These are phyloP conservation scores for Trichoderma koningiopsis DNA, from an alignment of 2,329 filamentous ascomycete species.

Conservation along the genomic window DNA sequence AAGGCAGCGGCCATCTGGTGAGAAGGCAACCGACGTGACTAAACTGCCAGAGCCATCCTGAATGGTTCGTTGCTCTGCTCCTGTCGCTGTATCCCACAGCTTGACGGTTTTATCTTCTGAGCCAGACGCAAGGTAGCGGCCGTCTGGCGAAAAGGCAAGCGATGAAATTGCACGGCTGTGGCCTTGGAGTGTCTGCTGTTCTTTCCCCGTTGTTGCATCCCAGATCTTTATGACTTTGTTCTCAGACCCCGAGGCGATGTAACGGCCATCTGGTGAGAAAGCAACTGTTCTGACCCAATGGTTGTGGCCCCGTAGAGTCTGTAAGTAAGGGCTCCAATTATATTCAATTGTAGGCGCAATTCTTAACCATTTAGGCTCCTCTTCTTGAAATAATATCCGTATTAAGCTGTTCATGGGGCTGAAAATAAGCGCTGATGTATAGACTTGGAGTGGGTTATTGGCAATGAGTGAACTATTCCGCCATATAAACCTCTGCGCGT, in stretches of 20 bases:
- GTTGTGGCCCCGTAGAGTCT: not conserved
- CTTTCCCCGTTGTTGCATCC: not conserved
- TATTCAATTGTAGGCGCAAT: not conserved
- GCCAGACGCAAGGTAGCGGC: not conserved
- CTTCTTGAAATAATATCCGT: constrained; percentile 8
- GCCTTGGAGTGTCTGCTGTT: not conserved
- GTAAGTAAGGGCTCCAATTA: constrained; percentile 5
- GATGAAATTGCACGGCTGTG: not conserved
- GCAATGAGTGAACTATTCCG: constrained; percentile 33
- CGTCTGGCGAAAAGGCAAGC: not conserved
- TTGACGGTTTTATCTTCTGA: not conserved
- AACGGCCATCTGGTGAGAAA: not conserved
- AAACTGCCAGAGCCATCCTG: too few species aligned
- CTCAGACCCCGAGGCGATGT: not conserved
- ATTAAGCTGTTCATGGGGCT: constrained; percentile 34
- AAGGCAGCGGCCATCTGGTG: not conserved
- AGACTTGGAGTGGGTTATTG: constrained; percentile 37
- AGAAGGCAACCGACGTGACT: not conserved
- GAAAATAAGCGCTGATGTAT: constrained; percentile 40
- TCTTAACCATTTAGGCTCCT: constrained; percentile 17
- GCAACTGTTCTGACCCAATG: not conserved
- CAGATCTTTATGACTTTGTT: not conserved
- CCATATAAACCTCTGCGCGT: constrained; percentile 36
- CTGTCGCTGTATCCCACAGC: not conserved
- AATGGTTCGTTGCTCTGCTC: not conserved